Conservation (phyloP, 2,329 filamentous ascomycete genomes). For the Corynespora cassiicola region DNA sequence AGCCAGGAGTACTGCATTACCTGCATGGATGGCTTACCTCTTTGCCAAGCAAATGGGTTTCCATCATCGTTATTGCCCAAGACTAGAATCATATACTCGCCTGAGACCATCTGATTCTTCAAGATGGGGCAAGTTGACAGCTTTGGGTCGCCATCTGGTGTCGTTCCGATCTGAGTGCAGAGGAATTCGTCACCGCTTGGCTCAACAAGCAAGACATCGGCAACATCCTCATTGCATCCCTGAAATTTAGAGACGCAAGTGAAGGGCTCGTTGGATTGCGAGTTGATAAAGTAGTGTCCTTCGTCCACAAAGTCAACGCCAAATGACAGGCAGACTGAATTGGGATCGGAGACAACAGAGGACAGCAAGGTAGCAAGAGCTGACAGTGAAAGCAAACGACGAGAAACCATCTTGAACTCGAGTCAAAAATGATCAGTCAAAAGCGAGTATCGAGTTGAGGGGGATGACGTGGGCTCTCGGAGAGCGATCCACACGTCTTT, state of each 20-base stretch:
- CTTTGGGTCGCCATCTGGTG: constrained; percentile 46
- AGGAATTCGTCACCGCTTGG: constrained; percentile 48
- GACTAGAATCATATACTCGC: constrained; percentile 53
- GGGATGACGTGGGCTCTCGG: not conserved
- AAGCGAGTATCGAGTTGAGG: constrained; percentile 1
- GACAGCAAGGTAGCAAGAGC: constrained; percentile 32
- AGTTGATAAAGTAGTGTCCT: constrained; percentile 55
- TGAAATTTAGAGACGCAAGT: constrained; percentile 53
- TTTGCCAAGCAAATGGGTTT: constrained; percentile 53
- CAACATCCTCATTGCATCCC: constrained; percentile 49
- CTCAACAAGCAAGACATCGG: constrained; percentile 52
- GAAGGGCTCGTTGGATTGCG: constrained; percentile 48
- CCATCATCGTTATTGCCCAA: constrained; percentile 54
- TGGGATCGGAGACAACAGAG: constrained; percentile 25
- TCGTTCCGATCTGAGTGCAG: constrained; percentile 49
- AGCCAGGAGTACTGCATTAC: too few species aligned
- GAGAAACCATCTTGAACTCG: constrained; percentile 29
- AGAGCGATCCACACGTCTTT: constrained; percentile 10
- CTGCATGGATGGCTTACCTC: constrained; percentile 47
- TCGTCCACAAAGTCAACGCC: constrained; percentile 53
- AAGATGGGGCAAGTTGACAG: constrained; percentile 51
- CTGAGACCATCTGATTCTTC: constrained; percentile 52
- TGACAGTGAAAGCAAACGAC: constrained; percentile 30
- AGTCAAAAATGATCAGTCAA: too few species aligned
- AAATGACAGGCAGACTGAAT: constrained; percentile 42